Evolutionary conservation across 2,329 filamentous ascomycete genomes (phyloP).

Genomic region (Mollisiaceae sp.): DNA sequence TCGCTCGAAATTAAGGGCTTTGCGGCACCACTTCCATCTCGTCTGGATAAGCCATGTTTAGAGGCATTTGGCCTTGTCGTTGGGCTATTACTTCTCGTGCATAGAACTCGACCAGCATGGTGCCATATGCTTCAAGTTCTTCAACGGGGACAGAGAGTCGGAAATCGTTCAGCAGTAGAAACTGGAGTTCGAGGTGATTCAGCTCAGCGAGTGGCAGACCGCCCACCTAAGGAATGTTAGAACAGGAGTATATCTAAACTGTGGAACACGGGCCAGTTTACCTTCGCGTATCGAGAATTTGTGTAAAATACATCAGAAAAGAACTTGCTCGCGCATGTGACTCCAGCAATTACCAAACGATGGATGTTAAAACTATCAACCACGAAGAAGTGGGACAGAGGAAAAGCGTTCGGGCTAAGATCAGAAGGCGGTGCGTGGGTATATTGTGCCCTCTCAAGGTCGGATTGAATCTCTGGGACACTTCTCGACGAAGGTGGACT

Average conservation of each 20-base stretch:
- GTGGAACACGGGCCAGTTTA: slow-evolving; percentile 48
- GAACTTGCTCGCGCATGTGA: slow-evolving; percentile 99
- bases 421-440: slow-evolving; percentile 36
- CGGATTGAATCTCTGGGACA: slow-evolving; percentile 36
- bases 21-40: slow-evolving; percentile 19
- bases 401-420: slow-evolving; percentile 31
- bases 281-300: slow-evolving; percentile 98
- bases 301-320: slow-evolving; percentile 99
- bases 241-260: background rate
- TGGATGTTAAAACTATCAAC: slow-evolving; percentile 99
- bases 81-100: slow-evolving; percentile 84
- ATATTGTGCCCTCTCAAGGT: slow-evolving; percentile 38
- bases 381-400: slow-evolving; percentile 78
- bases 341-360: slow-evolving; percentile 91
- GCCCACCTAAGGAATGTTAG: slow-evolving; percentile 71
- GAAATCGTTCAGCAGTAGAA: slow-evolving; percentile 94
- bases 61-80: slow-evolving; percentile 37
- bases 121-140: slow-evolving; percentile 95
- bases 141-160: slow-evolving; percentile 90
- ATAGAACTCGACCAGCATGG: slow-evolving; percentile 98
- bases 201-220: slow-evolving; percentile 89
- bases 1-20: slow-evolving; percentile 15
- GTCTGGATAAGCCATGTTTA: slow-evolving; percentile 37
- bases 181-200: slow-evolving; percentile 95
- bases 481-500: slow-evolving; percentile 36